These are phyloP conservation scores for Ogataea trehaloabstinens DNA, from an alignment of 805 yeast species.

Conservation along the genomic window DNA sequence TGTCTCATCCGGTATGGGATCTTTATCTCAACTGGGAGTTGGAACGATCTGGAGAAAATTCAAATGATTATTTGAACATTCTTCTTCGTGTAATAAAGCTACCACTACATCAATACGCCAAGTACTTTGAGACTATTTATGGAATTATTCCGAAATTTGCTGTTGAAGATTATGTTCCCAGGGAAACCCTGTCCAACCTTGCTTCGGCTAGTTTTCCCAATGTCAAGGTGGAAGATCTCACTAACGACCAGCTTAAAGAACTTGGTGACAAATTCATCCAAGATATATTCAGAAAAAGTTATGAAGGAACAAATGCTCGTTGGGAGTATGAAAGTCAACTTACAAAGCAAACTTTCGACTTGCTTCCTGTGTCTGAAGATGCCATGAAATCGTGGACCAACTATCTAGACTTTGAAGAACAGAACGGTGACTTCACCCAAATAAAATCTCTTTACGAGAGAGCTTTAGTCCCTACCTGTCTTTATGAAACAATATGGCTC, in stretches of 20 bases:
- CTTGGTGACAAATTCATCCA: conserved; percentile 44
- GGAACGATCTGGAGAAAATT: conserved; percentile 30
- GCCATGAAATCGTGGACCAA: conserved; percentile 55
- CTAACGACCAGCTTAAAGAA: conserved; percentile 15
- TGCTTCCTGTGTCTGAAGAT: conserved; percentile 42
- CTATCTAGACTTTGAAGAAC: conserved; percentile 54
- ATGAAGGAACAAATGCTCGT: conserved; percentile 50
- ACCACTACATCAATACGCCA: conserved; percentile 87
- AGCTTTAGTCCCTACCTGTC: conserved; percentile 67
- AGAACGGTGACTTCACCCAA: conserved; percentile 26
- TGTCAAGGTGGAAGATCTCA: conserved; percentile 9
- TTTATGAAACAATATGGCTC: conserved; percentile 63
- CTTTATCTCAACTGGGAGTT: conserved; percentile 61
- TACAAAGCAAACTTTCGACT: conserved; percentile 54
- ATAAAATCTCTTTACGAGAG: conserved; percentile 63
- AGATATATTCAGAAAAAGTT: conserved; percentile 44
- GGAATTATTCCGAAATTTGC: conserved; percentile 36
- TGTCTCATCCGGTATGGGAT: conserved; percentile 84
- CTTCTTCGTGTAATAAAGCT: conserved; percentile 47
- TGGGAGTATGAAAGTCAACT: conserved; percentile 76
- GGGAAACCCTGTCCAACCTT: conserved; percentile 29
- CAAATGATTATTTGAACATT: conserved; percentile 38
- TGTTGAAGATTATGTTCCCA: conserved; percentile 31
- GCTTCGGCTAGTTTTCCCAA: conserved; percentile 15
- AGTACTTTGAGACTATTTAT: conserved; percentile 56